Base-by-base conservation (phyloP, 2,329 filamentous ascomycete species). In the Dactylellina cionopaga region DNA sequence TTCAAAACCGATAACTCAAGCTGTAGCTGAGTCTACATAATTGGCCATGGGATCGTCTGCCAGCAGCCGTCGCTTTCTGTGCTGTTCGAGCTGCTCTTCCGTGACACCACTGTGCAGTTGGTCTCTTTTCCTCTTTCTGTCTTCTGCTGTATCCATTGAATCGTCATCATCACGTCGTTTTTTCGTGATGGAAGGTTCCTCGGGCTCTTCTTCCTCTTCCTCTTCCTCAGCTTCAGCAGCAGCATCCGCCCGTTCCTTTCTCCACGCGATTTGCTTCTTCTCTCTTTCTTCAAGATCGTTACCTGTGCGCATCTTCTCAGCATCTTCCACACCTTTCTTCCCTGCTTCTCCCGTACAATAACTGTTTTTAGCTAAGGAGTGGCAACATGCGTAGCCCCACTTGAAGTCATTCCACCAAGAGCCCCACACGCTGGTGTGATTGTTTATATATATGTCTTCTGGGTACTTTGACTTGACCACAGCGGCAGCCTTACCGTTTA, bases 371-470 rank as follows among this genome's bases (percentile, higher is more conserved):
- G 96, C 87, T 19, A 88, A 89, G 0, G 92, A 96, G 80, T 96
- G 92, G 83, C 95, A 99, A 80, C 95, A 99, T 19, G 91, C 87
- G 80, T 96, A 99, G 0, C 95, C 95, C 95, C 95, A 99, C 80
- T 90, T 87, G 82, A 97, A 98, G 78, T 92, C 89, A 58, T 88
- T 87, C 95, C 95, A 99, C 95, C 95, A 99, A 78, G 92, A 96
- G 51, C 95, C 95, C 91, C 92, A 99, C 2, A 96, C 89, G 0
- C 90, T 89, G 2, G 88, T 92, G 81, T 99, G 95, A 78, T 99
- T 99, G 83, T 96, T 94, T 79, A 90, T 86, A 59, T 90, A 83
- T 0, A 97, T 85, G 77, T 99, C 92, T 79, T 99, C 95, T 3
- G 89, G 82, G 78, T 99, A 99, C 79, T 97, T 98, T 39, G 92